A percentile compares a stretch with the other conserved stretches of the same genome.
Conservation (phyloP, 805 yeast genomes). For the Ogataea polymorpha region DNA sequence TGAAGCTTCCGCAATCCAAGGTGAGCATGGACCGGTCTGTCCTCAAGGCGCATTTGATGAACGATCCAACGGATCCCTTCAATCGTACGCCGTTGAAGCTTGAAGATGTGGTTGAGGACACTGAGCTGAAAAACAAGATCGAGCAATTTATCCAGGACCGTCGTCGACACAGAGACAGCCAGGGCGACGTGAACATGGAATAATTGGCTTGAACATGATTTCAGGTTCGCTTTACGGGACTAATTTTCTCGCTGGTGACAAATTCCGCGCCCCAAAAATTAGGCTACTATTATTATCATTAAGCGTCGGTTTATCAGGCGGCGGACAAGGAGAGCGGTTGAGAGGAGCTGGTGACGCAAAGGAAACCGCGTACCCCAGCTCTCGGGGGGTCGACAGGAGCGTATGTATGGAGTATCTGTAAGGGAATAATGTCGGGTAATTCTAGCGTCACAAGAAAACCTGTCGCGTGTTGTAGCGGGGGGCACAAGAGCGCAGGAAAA, state of each 20-base stretch:
- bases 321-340: no score
- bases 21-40: slow-evolving; percentile 87
- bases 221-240: no score
- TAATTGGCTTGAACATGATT: neutral
- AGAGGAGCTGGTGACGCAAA: no score
- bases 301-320: no score
- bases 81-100: slow-evolving; percentile 86
- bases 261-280: slow-evolving; percentile 2
- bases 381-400: neutral
- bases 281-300: neutral
- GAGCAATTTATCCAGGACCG: slow-evolving; percentile 51
- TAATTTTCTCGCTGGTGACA: neutral
- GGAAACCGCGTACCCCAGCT: no score
- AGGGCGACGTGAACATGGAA: slow-evolving; percentile 27
- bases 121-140: slow-evolving; percentile 62
- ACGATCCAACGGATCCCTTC: slow-evolving; percentile 96
- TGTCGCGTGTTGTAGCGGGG: slow-evolving; percentile 11
- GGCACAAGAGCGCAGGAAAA: slow-evolving; percentile 3
- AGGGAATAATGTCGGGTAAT: slow-evolving; percentile 4
- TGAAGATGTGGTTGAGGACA: slow-evolving; percentile 83
- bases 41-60: slow-evolving; percentile 86
- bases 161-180: slow-evolving; percentile 27
- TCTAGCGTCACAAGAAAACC: slow-evolving; percentile 1
- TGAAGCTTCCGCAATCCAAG: slow-evolving; percentile 82
- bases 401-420: neutral